Evolutionary conservation across 352 stramenopile genomes (phyloP).

Genomic region (Globisporangium nagaii): DNA sequence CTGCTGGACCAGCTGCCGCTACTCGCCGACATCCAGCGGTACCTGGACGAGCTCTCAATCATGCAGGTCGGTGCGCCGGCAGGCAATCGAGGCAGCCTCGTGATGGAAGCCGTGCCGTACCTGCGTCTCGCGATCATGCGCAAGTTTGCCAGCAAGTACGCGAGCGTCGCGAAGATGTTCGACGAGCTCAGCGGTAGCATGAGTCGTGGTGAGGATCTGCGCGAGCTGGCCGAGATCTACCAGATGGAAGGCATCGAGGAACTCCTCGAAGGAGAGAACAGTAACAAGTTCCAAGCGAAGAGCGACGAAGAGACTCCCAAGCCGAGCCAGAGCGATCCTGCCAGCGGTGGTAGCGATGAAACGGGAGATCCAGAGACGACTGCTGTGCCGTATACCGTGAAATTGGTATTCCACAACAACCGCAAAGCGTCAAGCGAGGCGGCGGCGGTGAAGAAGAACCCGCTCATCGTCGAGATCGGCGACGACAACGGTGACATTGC

Average conservation of each 20-base stretch:
- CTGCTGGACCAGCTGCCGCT: slow-evolving; percentile 94
- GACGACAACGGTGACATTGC: slow-evolving; percentile 19
- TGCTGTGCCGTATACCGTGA: slow-evolving; percentile 23
- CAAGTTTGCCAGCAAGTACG: slow-evolving; percentile 30
- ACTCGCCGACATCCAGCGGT: slow-evolving; percentile 90
- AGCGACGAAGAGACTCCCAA: neutral
- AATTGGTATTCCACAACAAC: slow-evolving; percentile 40
- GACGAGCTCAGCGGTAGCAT: slow-evolving; percentile 37
- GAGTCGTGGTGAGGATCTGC: slow-evolving; percentile 52
- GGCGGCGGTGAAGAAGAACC: slow-evolving; percentile 23
- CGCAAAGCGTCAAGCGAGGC: neutral
- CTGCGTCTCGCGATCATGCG: slow-evolving; percentile 49
- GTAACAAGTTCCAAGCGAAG: neutral
- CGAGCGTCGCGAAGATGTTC: slow-evolving; percentile 37
- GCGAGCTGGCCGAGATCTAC: slow-evolving; percentile 66
- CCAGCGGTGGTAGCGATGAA: slow-evolving; percentile 7
- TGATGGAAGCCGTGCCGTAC: slow-evolving; percentile 80
- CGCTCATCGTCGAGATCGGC: slow-evolving; percentile 60
- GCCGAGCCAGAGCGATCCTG: too few species aligned
- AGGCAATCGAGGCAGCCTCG: slow-evolving; percentile 37
- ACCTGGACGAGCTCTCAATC: slow-evolving; percentile 94
- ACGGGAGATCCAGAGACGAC: slow-evolving; percentile 6
- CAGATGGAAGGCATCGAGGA: slow-evolving; percentile 79
- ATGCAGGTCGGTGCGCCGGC: slow-evolving; percentile 55
- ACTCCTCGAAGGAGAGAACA: slow-evolving; percentile 38